Conservation (phyloP, 495 filamentous ascomycete genomes). For the Xylaria bambusicola region DNA sequence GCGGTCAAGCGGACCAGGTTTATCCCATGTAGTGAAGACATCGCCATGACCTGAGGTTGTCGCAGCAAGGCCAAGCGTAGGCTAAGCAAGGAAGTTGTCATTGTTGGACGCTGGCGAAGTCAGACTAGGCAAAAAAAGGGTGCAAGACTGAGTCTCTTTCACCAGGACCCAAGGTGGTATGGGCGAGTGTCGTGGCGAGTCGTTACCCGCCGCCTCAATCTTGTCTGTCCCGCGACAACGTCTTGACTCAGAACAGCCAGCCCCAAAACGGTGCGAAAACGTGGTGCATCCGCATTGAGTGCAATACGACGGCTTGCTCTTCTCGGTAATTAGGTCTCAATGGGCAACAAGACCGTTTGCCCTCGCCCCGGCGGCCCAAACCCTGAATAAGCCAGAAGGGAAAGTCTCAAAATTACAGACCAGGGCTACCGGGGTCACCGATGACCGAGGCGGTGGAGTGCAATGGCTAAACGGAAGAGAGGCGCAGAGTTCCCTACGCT, state of each 20-base stretch:
- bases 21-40: not conserved
- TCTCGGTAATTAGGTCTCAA: conserved; percentile 18
- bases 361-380: conserved; percentile 12
- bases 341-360: conserved; percentile 12
- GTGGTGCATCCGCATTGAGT: conserved; percentile 6
- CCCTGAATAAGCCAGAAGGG: conserved; percentile 8
- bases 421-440: conserved; percentile 10
- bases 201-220: conserved; percentile 13
- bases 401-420: conserved; percentile 12
- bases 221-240: conserved; percentile 6
- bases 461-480: conserved; percentile 18
- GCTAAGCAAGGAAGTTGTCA: conserved; percentile 8
- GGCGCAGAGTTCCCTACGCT: not conserved
- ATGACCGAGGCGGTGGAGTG: not conserved
- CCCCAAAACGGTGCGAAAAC: conserved; percentile 7
- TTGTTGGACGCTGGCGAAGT: conserved; percentile 8
- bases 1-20: conserved; percentile 5
- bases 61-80: conserved; percentile 1
- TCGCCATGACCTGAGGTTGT: conserved; percentile 9
- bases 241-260: conserved; percentile 15
- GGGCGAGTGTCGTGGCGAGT: conserved; percentile 18
- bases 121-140: not conserved
- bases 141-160: not conserved
- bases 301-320: conserved; percentile 15
- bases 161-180: too few relatives aligned